phyloP scores from a whole-genome alignment of 495 filamentous ascomycete genomes.

The Tuber microsphaerosporum region DNA sequence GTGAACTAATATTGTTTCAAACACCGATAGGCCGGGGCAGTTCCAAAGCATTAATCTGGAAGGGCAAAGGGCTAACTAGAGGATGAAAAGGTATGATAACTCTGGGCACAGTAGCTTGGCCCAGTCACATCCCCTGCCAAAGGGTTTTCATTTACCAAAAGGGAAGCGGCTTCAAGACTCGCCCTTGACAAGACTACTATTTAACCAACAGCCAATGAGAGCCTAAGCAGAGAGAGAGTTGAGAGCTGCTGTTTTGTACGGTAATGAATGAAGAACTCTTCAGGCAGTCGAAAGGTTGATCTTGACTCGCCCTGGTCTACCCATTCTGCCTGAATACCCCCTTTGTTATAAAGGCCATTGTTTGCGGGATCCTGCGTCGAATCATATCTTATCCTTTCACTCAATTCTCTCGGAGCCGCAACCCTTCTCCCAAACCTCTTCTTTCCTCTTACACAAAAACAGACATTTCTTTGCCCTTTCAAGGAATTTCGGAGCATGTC shows the following conservation, averaged over 20 bases:
- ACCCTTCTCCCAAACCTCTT: neutral
- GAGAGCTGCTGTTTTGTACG: neutral
- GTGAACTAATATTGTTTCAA: too few relatives aligned
- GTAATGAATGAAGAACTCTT: neutral
- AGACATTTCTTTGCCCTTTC: neutral
- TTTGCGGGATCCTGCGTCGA: neutral
- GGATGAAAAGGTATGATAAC: too few relatives aligned
- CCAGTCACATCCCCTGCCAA: neutral
- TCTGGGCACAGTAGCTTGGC: too few relatives aligned
- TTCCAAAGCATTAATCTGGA: too few relatives aligned
- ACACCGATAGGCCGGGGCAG: too few relatives aligned
- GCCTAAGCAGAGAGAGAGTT: neutral
- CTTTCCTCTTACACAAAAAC: neutral
- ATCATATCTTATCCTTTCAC: neutral
- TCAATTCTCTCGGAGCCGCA: neutral
- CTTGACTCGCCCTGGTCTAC: neutral
- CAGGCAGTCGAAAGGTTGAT: neutral
- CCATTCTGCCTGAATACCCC: neutral
- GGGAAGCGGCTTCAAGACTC: neutral
- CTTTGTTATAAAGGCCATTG: neutral
- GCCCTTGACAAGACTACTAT: neutral
- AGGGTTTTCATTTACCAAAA: neutral
- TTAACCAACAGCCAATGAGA: neutral
- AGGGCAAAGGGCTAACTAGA: too few relatives aligned
- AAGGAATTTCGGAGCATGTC: slow-evolving; percentile 37